phyloP scores from a whole-genome alignment of 129 eudicot genomes.

The Tanacetum coccineum region DNA sequence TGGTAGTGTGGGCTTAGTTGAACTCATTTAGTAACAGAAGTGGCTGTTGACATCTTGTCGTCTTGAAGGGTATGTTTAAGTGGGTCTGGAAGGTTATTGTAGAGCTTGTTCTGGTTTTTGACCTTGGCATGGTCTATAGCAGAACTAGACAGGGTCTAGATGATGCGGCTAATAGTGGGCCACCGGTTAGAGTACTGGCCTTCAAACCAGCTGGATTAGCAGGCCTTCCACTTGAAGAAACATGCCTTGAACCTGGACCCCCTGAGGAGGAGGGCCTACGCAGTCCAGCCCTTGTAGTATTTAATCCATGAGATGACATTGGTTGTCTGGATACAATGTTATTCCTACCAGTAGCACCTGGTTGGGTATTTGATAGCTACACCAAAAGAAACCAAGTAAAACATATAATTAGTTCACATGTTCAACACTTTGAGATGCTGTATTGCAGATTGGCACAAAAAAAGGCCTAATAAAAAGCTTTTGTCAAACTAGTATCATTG shows the following conservation, averaged over 20 bases:
- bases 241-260: slow-evolving; percentile 73
- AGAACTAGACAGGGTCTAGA: slow-evolving; percentile 43
- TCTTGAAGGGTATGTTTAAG: slow-evolving; percentile 42
- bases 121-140: slow-evolving; percentile 30
- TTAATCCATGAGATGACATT: slow-evolving; percentile 46
- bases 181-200: slow-evolving; percentile 86
- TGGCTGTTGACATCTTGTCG: slow-evolving; percentile 75
- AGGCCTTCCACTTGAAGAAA: slow-evolving; percentile 70
- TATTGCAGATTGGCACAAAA: no score
- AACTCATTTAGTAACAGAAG: slow-evolving; percentile 49
- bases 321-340: slow-evolving; percentile 55
- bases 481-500: slow-evolving; percentile 8
- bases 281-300: slow-evolving; percentile 43
- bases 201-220: slow-evolving; percentile 12
- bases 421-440: no score
- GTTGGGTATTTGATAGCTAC: slow-evolving; percentile 58
- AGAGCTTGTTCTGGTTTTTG: slow-evolving; percentile 19
- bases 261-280: slow-evolving; percentile 84
- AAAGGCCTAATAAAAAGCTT: no score
- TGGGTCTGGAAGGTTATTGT: slow-evolving; percentile 1
- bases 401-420: no score
- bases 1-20: slow-evolving; percentile 45
- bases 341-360: slow-evolving; percentile 54
- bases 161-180: slow-evolving; percentile 53
- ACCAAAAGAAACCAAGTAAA: no score